Base-by-base conservation (phyloP, 2,329 filamentous ascomycete species). In the Aspergillus candidus region DNA sequence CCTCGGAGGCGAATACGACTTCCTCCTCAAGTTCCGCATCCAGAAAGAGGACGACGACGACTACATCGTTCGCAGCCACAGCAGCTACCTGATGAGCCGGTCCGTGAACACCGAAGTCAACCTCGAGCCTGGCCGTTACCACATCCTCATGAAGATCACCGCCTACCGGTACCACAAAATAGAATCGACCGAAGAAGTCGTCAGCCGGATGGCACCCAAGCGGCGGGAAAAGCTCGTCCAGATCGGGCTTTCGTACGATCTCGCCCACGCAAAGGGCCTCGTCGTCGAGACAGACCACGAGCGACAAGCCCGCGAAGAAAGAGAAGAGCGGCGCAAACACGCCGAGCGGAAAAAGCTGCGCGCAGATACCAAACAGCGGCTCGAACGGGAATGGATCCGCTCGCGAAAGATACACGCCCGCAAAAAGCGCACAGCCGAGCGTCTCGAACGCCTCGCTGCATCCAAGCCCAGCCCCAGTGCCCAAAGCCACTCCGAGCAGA, bases 91-190 rank as follows among this genome's bases (percentile, higher is more conserved):
- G 63, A 86, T 88, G 78, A 80, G 74, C 15, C 81, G 88, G 6
- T 86, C 84, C 1, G 83, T 89, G 32, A 89, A 84, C 40, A 82
- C 86, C 1, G 88, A 93, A 61, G 73, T 93, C 7, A 74, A 83
- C 31, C 78, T 94, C 18, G 80, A 86, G 14, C 77, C 83, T 0
- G 88, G 88, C 10, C 80, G 77, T 35, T 94, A 94, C 65, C 80
- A 79, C 6, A 79, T 94, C 4, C 73, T 88, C 15, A 77, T 91
- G 62, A 88, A 86, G 60, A 76, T 93, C 46, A 81, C 82, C 6
- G 85, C 85, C 2, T 76, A 75, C 13, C 78, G 83, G n/a, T 57
- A 67, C 8, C 57, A 64, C 4, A 61, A 73, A 18, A 67, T 75
- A 7, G 65, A 70, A 1, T 72, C 77, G 0, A 77, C 85, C 12